phyloP scores from a whole-genome alignment of 768 basidiomycete species.

The Mycena capillaripes region DNA sequence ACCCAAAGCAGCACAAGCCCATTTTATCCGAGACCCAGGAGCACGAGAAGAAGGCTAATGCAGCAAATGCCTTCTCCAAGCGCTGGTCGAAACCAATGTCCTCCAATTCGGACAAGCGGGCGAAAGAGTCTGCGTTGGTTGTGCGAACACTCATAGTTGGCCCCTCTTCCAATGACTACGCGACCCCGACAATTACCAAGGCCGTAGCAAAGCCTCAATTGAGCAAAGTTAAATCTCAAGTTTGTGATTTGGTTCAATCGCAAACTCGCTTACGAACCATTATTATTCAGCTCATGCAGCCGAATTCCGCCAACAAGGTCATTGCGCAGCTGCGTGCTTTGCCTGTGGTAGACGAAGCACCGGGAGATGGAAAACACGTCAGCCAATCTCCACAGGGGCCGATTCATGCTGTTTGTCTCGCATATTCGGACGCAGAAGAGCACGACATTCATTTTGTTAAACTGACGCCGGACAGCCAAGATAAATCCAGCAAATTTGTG shows the following conservation, averaged over 20 bases:
- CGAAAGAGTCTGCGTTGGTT: slow-evolving; percentile 72
- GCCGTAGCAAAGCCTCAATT: slow-evolving; percentile 65
- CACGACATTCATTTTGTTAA: slow-evolving; percentile 71
- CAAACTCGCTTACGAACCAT: not conserved
- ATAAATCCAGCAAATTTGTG: slow-evolving; percentile 34
- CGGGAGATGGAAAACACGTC: slow-evolving; percentile 35
- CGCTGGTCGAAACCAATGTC: slow-evolving; percentile 44
- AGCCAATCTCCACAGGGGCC: slow-evolving; percentile 52
- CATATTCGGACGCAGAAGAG: slow-evolving; percentile 72
- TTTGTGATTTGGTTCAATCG: not conserved
- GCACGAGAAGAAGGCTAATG: slow-evolving; percentile 55
- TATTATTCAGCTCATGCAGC: slow-evolving; percentile 67
- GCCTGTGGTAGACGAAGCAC: slow-evolving; percentile 59
- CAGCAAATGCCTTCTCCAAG: slow-evolving; percentile 52
- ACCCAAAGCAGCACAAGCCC: slow-evolving; percentile 48
- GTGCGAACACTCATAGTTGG: slow-evolving; percentile 82
- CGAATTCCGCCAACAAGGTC: slow-evolving; percentile 77
- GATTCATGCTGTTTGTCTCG: slow-evolving; percentile 85
- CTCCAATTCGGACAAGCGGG: slow-evolving; percentile 68
- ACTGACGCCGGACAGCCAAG: slow-evolving; percentile 45
- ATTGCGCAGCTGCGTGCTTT: slow-evolving; percentile 78
- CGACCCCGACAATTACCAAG: slow-evolving; percentile 55
- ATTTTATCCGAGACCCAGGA: slow-evolving; percentile 52
- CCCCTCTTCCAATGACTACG: slow-evolving; percentile 46
- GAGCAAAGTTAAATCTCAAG: slow-evolving; percentile 69